A percentile compares a stretch with the other conserved stretches of the same genome.
These are phyloP conservation scores for Trichomonas gallinae DNA, from an alignment of 208 protist genomes.

Conservation along the genomic window DNA sequence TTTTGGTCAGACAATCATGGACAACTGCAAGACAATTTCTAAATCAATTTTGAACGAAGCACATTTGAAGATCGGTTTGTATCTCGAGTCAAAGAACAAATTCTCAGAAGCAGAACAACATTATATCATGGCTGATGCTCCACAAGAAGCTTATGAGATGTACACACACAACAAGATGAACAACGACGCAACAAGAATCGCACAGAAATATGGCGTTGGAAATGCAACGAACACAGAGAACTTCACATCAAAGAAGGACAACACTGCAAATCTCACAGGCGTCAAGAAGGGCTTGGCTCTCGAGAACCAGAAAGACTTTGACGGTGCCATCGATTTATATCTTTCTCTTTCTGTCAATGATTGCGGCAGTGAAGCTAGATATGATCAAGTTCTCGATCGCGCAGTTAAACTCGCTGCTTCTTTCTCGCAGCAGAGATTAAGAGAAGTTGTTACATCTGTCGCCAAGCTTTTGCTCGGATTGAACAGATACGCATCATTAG, in stretches of 20 bases:
- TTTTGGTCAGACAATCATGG: neutral
- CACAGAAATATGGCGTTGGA: neutral
- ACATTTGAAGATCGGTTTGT: neutral
- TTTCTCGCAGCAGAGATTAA: neutral
- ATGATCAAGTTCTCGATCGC: neutral
- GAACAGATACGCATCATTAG: neutral
- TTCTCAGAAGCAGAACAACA: neutral
- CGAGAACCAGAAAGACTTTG: neutral
- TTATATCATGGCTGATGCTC: neutral
- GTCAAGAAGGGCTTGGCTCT: neutral
- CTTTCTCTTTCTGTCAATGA: neutral
- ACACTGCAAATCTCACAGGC: neutral
- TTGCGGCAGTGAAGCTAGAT: neutral
- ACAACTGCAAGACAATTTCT: neutral
- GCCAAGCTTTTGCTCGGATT: neutral
- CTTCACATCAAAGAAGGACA: neutral
- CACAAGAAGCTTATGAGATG: neutral
- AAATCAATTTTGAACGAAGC: neutral
- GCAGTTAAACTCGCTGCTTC: neutral
- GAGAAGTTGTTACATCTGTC: neutral
- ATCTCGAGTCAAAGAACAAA: neutral
- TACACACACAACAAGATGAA: conserved; percentile 13
- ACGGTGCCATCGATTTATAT: neutral
- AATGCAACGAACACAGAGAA: neutral
- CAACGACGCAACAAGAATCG: neutral